These are phyloP conservation scores for Solidago caesia DNA, from an alignment of 129 eudicot genomes.

Conservation along the genomic window DNA sequence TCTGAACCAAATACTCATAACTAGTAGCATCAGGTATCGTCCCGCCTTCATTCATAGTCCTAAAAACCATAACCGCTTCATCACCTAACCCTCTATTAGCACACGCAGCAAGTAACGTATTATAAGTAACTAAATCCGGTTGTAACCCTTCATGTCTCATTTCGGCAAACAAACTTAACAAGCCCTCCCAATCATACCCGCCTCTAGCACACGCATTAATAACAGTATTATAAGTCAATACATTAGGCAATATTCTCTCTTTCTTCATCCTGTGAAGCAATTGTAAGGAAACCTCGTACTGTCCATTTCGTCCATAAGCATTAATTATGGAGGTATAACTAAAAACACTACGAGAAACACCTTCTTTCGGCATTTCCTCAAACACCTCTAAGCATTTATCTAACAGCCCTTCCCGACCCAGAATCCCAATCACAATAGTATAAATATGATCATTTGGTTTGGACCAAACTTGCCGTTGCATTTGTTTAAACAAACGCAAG, in stretches of 20 bases:
- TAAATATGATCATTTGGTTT: constrained; percentile 91
- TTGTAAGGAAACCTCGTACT: constrained; percentile 63
- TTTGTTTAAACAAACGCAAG: constrained; percentile 75
- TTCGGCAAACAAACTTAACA: constrained; percentile 82
- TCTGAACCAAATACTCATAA: constrained; percentile 73
- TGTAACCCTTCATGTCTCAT: constrained; percentile 95
- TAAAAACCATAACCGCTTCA: constrained; percentile 92
- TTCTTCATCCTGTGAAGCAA: constrained; percentile 72
- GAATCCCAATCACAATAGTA: constrained; percentile 65
- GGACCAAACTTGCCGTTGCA: constrained; percentile 96
- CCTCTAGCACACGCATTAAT: constrained; percentile 86
- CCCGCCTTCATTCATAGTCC: constrained; percentile 95
- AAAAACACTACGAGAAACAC: constrained; percentile 64
- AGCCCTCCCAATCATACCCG: constrained; percentile 90
- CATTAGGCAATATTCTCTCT: constrained; percentile 62
- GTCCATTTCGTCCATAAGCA: constrained; percentile 90
- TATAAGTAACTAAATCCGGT: constrained; percentile 95
- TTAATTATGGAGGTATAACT: constrained; percentile 78
- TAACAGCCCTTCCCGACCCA: constrained; percentile 87
- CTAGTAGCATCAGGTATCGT: constrained; percentile 81
- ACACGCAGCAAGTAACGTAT: constrained; percentile 84
- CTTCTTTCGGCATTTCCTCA: constrained; percentile 77
- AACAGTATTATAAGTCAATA: constrained; percentile 84
- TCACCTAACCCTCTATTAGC: constrained; percentile 75
- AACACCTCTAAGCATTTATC: constrained; percentile 85